Base-by-base conservation (phyloP, 176 grass and related monocot species). In the Aegilops bicornis region DNA sequence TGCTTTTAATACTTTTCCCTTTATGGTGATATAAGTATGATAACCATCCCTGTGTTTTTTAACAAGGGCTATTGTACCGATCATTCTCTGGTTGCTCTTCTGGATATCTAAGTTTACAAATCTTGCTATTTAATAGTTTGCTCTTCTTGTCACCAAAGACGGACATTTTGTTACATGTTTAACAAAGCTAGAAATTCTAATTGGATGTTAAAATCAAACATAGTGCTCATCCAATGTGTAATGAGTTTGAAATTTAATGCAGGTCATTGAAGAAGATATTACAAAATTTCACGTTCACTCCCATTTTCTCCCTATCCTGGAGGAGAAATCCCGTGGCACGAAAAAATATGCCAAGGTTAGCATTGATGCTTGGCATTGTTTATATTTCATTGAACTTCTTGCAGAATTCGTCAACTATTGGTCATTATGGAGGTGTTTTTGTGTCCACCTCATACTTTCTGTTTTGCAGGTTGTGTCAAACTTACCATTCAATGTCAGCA, bases 401-500 rank as follows among this genome's bases (percentile, higher is more conserved):
- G 35, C 39, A 39, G 6, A 68, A 63, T 40, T 89, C 19, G 15
- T 68, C 14, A 45, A 37, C 6, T n/a, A 27, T 78, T 27, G 62
- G 24, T 15, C 4, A 27, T 70, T 27, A 79, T 45, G 78, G 40
- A 76, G 33, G 27, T 52, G 65, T 10, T 77, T 73, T 63, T 76
- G 16, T 88, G 29, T 20, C 32, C 69, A 77, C 80, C 2, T 61
- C 13, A 77, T 68, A 79, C 63, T 80, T 84, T 79, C 22, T 79
- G 7, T 48, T 73, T 84, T 98, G 52, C 82, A 98, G 96, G 93
- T 96, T 59, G 96, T 96, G 36, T 85, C 96, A 87, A 98, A 98
- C 76, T 87, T 98, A 83, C 96, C 96, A 58, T 98, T 98, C 79
- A 98, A 98, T 91, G 91, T 98, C 35, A 96, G 93, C 76, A 96